Evolutionary conservation across 495 filamentous ascomycete genomes (phyloP).

Genomic region (Penicillium arizonense): DNA sequence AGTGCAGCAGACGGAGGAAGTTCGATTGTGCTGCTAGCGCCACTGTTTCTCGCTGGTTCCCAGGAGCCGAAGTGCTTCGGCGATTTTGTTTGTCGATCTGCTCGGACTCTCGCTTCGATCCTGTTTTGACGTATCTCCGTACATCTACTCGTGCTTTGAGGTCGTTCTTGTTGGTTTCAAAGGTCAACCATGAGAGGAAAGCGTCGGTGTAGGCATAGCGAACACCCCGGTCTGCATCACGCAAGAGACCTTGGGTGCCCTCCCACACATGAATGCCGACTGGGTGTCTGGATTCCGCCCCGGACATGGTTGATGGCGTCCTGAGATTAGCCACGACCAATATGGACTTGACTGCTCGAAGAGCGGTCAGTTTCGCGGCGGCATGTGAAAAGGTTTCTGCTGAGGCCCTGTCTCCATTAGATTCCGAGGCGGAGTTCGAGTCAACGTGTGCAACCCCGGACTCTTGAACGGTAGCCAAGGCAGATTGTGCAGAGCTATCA

Average conservation of each 20-base stretch:
- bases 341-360: conserved; percentile 79
- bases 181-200: conserved; percentile 73
- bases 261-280: conserved; percentile 84
- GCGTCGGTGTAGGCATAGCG: conserved; percentile 82
- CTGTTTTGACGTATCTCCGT: conserved; percentile 36
- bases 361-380: conserved; percentile 69
- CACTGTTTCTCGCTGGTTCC: conserved; percentile 54
- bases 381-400: conserved; percentile 65
- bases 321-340: conserved; percentile 72
- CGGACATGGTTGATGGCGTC: conserved; percentile 54
- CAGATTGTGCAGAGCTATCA: conserved; percentile 34
- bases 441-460: conserved; percentile 12
- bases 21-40: conserved; percentile 55
- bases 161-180: conserved; percentile 72
- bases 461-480: conserved; percentile 42
- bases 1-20: conserved; percentile 80
- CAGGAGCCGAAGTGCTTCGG: conserved; percentile 59
- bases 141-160: conserved; percentile 58
- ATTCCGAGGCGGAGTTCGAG: conserved; percentile 10
- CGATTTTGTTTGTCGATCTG: conserved; percentile 44
- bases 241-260: conserved; percentile 83
- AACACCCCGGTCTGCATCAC: conserved; percentile 72
- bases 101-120: conserved; percentile 31
- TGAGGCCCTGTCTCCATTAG: conserved; percentile 27
- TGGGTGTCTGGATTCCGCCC: conserved; percentile 64